phyloP scores from a whole-genome alignment of 176 grass and related monocot species.

The Elymus sibiricus region DNA sequence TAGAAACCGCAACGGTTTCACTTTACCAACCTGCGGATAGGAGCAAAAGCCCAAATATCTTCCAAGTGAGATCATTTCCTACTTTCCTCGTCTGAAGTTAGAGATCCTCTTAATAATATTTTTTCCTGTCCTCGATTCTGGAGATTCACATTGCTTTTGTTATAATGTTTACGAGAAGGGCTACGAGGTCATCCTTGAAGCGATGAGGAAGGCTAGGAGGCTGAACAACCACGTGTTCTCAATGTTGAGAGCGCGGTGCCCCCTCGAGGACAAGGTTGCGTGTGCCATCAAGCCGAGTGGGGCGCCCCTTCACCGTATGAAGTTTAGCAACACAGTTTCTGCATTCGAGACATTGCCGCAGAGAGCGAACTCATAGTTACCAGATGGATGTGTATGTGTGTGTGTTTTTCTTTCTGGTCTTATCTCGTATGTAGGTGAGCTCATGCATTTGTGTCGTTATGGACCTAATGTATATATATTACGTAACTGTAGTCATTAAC shows the following conservation, averaged over 20 bases:
- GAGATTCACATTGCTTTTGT: conserved; percentile 5
- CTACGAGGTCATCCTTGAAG: conserved; percentile 84
- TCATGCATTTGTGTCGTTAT: neutral
- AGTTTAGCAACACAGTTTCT: conserved; percentile 82
- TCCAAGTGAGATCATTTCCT: conserved; percentile 57
- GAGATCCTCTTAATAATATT: neutral
- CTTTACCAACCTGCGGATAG: conserved; percentile 60
- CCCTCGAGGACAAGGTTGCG: conserved; percentile 93
- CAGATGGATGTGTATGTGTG: neutral
- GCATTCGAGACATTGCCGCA: conserved; percentile 96
- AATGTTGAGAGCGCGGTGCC: conserved; percentile 90
- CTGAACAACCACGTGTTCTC: conserved; percentile 93
- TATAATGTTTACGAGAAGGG: conserved; percentile 45
- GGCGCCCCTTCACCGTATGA: conserved; percentile 88
- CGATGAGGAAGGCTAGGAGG: conserved; percentile 95
- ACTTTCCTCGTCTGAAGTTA: neutral
- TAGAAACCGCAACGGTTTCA: conserved; percentile 56
- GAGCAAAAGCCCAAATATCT: conserved; percentile 55
- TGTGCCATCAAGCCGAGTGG: conserved; percentile 96
- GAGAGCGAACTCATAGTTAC: conserved; percentile 42
- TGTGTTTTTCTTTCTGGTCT: neutral
- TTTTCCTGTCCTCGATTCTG: neutral
- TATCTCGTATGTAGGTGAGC: neutral
- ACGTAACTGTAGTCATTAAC: conserved; percentile 1
- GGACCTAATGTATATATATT: conserved; percentile 6